These are phyloP conservation scores for Aspergillus sp. DNA, from an alignment of 2,329 filamentous ascomycete species.

Conservation along the genomic window DNA sequence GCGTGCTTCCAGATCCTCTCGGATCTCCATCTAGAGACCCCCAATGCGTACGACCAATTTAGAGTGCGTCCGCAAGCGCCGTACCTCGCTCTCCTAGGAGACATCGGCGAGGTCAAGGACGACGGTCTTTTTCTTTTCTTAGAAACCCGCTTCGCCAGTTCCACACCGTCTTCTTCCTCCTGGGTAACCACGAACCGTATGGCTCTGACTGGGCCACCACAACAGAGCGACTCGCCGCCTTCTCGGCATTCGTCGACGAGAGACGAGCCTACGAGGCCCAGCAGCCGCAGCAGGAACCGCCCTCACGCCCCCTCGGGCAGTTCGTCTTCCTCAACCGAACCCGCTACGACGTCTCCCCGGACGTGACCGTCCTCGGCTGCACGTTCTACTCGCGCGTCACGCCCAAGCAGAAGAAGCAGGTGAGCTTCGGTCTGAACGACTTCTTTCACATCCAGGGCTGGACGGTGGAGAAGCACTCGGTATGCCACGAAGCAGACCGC, in stretches of 20 bases:
- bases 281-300: conserved; percentile 5
- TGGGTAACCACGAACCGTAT: conserved; percentile 60
- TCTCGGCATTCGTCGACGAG: conserved; percentile 22
- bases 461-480: conserved; percentile 32
- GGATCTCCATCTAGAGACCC: conserved; percentile 57
- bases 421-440: conserved; percentile 51
- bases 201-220: conserved; percentile 29
- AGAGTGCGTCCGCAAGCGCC: conserved; percentile 49
- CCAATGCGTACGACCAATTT: conserved; percentile 52
- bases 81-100: conserved; percentile 57
- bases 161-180: conserved; percentile 51
- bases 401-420: conserved; percentile 32
- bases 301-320: conserved; percentile 18
- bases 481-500: conserved; percentile 34
- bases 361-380: conserved; percentile 46
- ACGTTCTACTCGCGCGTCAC: conserved; percentile 53
- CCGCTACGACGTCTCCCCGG: conserved; percentile 37
- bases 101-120: conserved; percentile 53
- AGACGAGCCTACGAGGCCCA: conserved; percentile 3
- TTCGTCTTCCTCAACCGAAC: conserved; percentile 45
- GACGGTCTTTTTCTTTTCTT: conserved; percentile 50
- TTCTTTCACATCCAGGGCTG: conserved; percentile 50
- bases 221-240: conserved; percentile 21
- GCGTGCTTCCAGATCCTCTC: conserved; percentile 51
- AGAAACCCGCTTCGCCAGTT: conserved; percentile 48